These are phyloP conservation scores for Pugionium dolabratum DNA, from an alignment of 345 rosid genomes.

Conservation along the genomic window DNA sequence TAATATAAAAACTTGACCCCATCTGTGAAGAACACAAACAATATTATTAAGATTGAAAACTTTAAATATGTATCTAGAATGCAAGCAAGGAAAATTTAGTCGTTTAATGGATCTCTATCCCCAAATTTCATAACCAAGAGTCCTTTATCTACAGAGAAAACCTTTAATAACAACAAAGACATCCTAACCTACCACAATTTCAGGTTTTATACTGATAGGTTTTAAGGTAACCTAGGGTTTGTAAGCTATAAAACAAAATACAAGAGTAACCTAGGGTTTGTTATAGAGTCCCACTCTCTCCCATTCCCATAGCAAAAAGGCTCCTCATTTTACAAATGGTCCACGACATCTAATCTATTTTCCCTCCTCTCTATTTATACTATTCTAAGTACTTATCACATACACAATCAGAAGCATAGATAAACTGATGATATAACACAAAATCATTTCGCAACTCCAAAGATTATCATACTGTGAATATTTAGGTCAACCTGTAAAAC, in stretches of 20 bases:
- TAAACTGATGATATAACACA: slow-evolving; percentile 6
- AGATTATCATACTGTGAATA: neutral
- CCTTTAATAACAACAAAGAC: neutral
- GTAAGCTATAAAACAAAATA: too few relatives aligned
- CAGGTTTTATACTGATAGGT: neutral
- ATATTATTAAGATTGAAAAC: neutral
- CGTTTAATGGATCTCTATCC: slow-evolving; percentile 2
- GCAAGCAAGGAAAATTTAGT: slow-evolving; percentile 14
- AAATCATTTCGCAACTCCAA: slow-evolving; percentile 7
- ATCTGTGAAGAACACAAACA: slow-evolving; percentile 47
- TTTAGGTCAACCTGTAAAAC: neutral
- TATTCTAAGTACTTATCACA: neutral
- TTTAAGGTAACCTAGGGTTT: too few relatives aligned
- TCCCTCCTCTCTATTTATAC: too few relatives aligned
- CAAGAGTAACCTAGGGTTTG: too few relatives aligned
- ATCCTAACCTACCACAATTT: slow-evolving; percentile 12
- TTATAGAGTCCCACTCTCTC: too few relatives aligned
- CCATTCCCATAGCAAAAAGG: too few relatives aligned
- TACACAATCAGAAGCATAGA: neutral
- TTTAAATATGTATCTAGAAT: neutral
- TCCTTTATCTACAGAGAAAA: slow-evolving; percentile 4
- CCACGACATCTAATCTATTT: too few relatives aligned
- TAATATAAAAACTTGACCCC: slow-evolving; percentile 98
- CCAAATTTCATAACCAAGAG: slow-evolving; percentile 12
- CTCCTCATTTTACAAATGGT: too few relatives aligned